These are phyloP conservation scores for Euphorbia corollata DNA, from an alignment of 441 rosid species.

Conservation along the genomic window DNA sequence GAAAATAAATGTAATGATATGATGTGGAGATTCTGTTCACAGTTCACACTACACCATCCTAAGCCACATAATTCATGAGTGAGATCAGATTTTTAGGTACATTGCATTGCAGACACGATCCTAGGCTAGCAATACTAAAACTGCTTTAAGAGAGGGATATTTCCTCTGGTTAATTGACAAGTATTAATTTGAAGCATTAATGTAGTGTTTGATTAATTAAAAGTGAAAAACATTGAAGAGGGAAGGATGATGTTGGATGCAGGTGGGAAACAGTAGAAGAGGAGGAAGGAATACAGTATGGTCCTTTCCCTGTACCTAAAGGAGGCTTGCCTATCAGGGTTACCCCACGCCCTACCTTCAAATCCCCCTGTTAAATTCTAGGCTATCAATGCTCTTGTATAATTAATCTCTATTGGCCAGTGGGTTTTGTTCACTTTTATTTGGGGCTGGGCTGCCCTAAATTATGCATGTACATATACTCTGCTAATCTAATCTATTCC, in stretches of 20 bases:
- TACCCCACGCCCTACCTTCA: constrained; percentile 10
- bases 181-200: no score
- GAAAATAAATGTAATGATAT: constrained; percentile 3
- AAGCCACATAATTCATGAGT: constrained; percentile 23
- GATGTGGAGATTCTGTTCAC: constrained; percentile 10
- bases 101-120: no score
- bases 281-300: constrained; percentile 75
- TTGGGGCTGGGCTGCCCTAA: not conserved
- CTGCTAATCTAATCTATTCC: no score
- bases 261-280: constrained; percentile 74
- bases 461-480: not conserved
- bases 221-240: no score
- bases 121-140: no score
- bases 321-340: constrained; percentile 67
- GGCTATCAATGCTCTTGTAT: no score
- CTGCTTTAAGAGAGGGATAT: no score
- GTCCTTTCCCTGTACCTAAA: constrained; percentile 87
- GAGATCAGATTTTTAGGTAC: no score
- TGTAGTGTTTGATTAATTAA: no score
- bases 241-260: constrained; percentile 24
- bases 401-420: not conserved
- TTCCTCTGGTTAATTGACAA: no score
- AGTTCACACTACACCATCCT: constrained; percentile 15
- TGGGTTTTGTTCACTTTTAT: not conserved
- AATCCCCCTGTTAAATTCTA: no score